Evolutionary conservation across 495 filamentous ascomycete genomes (phyloP), one percentile per base, ranked within the genome.

Genomic region (Penicillium cataractarum): DNA sequence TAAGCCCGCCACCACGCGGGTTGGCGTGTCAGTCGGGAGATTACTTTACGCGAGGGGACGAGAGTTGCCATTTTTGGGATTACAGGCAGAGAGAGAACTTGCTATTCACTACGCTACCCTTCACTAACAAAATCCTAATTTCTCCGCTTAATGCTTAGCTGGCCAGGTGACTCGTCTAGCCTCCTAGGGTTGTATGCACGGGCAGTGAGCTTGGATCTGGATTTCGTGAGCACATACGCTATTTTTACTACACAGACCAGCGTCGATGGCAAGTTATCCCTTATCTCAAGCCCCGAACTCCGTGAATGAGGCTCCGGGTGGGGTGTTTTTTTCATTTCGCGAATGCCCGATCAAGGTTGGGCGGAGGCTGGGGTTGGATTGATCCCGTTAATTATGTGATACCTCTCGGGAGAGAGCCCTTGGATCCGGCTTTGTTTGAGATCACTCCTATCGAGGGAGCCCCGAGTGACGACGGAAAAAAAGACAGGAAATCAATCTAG

Each of bases 1-100:
- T 50, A 29, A 50, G 29, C 51, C 51, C 51, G 31, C 31, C 51
- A 54, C 51, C 51, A 54, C 26, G 26, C 51, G 31, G 26, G 26
- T 52, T 33, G 51, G 29, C 31, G 31, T 22, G 51, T 50, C 24
- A 50, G 46, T 26, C 24, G 46, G 24, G 46, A 50, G 15, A 49
- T 49, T 49, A 50, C 26, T 15, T 27, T 29, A 50, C 46, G 46
- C 46, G 46, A 50, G 46, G 46, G 24, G 24, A 50, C 13, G 42
- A 10, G 6, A 6, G n/a, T 6, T 29, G 24, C 46, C 13, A 29
- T 27, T 49, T 44, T 44, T 44, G 40, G 40, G 40, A 15, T 37
- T 12, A 37, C 9, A 15, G n/a, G n/a, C n/a, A n/a, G n/a, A n/a
- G n/a, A n/a, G n/a, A n/a, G n/a, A n/a, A 31, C 29, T 31, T 31